Evolutionary conservation across 495 filamentous ascomycete genomes (phyloP), one percentile per base, ranked within the genome.

Genomic region (Durotheca rogersii): DNA sequence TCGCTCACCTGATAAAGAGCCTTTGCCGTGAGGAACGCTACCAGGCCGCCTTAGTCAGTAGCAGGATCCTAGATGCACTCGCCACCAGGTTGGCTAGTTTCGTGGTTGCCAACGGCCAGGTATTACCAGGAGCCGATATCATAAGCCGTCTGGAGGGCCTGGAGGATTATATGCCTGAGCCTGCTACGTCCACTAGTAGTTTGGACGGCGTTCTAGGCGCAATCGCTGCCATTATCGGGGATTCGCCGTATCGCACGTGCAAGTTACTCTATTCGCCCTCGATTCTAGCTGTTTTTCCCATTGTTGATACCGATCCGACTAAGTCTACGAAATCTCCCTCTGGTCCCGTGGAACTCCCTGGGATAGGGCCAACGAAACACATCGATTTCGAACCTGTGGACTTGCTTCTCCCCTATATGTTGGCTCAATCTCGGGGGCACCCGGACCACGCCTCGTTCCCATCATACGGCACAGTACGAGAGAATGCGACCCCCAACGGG

Each of bases 151-250:
- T 51, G 29, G 72, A 82, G 40, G 72, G 72, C 14, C 41, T 77
- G 12, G 57, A 62, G 35, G 66, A 69, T 17, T 67, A 69, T 40
- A 76, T 77, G 43, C 81, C 77, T 18, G 67, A 70, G 7, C 78
- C 84, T 31, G 80, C 88, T 5, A 79, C 83, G 1, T 68, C 67
- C 19, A 72, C 73, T 7, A 75, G 77, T n/a, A 76, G 80, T 23
- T 68, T 95, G 33, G 76, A 83, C 5, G 76, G 81, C 19, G 79
- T 94, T 35, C 68, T 98, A n/a, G 86, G 90, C 47, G 88, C 91
- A 1, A 81, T 94, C 34, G 81, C 83, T 7, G 78, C 82, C 31
- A 90, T 97, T 33, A 81, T 96, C 46, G 76, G 83, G 32, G 79
- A 86, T 52, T 96, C 93, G 0, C 85, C 84, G 41, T 86, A 81